Conservation (phyloP, 2,329 filamentous ascomycete genomes). For the Ophiostoma ips region DNA sequence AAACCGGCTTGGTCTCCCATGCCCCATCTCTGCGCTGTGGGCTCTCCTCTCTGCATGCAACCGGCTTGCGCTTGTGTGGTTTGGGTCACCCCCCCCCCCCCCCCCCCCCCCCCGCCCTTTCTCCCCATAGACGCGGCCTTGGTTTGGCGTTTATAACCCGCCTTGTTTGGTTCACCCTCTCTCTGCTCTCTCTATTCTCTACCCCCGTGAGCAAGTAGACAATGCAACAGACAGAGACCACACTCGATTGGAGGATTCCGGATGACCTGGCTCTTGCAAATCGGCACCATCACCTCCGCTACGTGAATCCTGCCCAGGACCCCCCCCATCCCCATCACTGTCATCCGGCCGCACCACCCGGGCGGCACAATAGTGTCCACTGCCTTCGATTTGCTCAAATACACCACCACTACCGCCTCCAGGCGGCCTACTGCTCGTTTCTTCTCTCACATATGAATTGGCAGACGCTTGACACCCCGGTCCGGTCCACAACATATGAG, state of each 20-base stretch:
- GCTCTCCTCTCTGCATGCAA: too few relatives aligned
- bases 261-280: slow-evolving; percentile 1
- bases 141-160: not conserved
- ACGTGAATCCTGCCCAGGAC: not conserved
- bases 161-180: not conserved
- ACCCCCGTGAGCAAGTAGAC: not conserved
- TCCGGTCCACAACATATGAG: not conserved
- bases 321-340: not conserved
- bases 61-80: too few relatives aligned
- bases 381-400: not conserved
- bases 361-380: not conserved
- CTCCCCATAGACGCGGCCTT: not conserved
- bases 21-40: too few relatives aligned
- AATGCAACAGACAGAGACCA: slow-evolving; percentile 8
- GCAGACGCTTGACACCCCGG: not conserved
- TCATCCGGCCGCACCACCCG: not conserved
- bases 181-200: not conserved
- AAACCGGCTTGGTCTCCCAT: too few relatives aligned
- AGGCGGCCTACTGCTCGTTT: not conserved
- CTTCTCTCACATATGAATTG: not conserved
- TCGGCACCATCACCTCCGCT: not conserved
- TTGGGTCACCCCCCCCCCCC: too few relatives aligned
- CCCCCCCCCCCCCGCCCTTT: too few relatives aligned
- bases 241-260: slow-evolving; percentile 7
- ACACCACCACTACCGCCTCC: not conserved